Evolutionary conservation across 2,329 filamentous ascomycete species (phyloP), one percentile per base, ranked within the genome.

Genomic region (Aspergillus melleus): DNA sequence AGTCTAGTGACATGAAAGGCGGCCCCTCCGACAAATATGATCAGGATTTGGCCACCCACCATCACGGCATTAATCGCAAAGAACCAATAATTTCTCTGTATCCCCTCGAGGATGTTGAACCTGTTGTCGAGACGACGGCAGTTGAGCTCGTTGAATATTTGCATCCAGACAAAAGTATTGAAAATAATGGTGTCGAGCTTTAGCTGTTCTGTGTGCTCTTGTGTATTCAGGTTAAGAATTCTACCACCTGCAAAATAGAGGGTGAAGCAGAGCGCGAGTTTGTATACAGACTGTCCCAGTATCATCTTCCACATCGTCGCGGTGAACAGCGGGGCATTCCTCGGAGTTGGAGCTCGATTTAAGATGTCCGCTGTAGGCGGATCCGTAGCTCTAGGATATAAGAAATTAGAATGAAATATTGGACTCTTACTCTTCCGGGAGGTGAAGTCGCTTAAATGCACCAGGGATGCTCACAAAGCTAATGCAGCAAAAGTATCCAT

Each of bases 81-180:
- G 79, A 97, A 96, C 81, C 94, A 95, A 77, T 82, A 88, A 74
- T 97, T 97, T 72, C 85, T 85, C 10, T 82, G 83, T 47, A 96
- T 83, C 52, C 91, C 91, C 71, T 96, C 91, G 59, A 97, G 92
- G 62, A 97, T 91, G 76, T 97, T 96, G 82, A 96, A 93, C 60
- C 87, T 84, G 77, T 97, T 97, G 75, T 97, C 93, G 57, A 97
- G 82, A 8, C 93, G 91, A 58, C 93, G 90, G 77, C 95, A 96
- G 80, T 96, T 96, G 85, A 94, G 90, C 73, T 96, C 89, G 78
- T 96, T 97, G 80, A 97, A 97, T 68, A 97, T 94, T 70, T 96
- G 93, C 92, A 97, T 96, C 93, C 93, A 97, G 54, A 96, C 92
- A 73, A 97, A 97, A 0, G 91, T 94, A 80, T 97, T 97, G 84